Evolutionary conservation across 257 asterid species (phyloP).

Genomic region (Solanum pinnatisectum): DNA sequence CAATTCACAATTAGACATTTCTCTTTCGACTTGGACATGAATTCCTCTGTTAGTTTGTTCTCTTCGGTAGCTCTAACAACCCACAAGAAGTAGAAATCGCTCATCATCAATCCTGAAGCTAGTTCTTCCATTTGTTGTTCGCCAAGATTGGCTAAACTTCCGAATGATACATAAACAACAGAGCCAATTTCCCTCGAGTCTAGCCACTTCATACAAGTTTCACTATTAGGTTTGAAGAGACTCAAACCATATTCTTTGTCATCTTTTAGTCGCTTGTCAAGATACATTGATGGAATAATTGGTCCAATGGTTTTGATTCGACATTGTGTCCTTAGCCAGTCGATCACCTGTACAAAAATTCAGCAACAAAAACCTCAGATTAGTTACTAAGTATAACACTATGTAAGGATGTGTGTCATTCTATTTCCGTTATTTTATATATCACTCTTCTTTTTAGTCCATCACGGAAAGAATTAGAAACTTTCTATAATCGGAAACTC

Average conservation of each 20-base stretch:
- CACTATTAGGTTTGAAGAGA: conserved; percentile 3
- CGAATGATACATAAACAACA: conserved; percentile 18
- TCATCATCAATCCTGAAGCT: neutral
- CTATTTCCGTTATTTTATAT: neutral
- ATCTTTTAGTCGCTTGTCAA: conserved; percentile 13
- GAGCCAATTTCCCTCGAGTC: neutral
- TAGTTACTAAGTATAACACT: neutral
- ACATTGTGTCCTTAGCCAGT: conserved; percentile 6
- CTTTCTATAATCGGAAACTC: neutral
- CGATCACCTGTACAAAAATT: neutral
- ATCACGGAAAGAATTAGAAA: neutral
- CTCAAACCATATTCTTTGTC: conserved; percentile 13
- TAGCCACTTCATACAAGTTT: conserved; percentile 10
- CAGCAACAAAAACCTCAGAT: neutral
- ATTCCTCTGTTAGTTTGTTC: neutral
- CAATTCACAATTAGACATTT: conserved; percentile 12
- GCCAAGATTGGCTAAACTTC: conserved; percentile 8
- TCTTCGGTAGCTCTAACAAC: neutral
- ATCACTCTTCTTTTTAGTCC: neutral
- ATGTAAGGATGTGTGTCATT: neutral
- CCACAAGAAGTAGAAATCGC: neutral
- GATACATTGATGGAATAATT: conserved; percentile 15
- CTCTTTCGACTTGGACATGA: neutral
- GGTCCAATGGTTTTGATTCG: conserved; percentile 15
- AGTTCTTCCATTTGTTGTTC: conserved; percentile 12